These are phyloP conservation scores for Fusarium azukiicola DNA, from an alignment of 2,329 filamentous ascomycete species.

Conservation along the genomic window DNA sequence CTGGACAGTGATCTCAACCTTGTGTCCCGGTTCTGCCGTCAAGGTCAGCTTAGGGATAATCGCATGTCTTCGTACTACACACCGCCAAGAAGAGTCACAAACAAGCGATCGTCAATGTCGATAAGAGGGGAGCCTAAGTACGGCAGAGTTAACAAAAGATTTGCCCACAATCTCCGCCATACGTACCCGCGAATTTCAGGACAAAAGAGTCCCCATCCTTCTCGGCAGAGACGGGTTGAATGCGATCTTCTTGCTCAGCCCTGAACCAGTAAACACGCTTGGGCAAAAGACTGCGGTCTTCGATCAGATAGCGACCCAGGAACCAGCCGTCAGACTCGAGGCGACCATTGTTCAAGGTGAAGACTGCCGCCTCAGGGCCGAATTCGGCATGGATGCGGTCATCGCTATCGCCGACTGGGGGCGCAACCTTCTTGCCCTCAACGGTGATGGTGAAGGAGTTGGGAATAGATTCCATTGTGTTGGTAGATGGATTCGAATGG, in stretches of 20 bases:
- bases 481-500: neutral
- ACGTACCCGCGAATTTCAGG: slow-evolving; percentile 32
- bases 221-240: slow-evolving; percentile 14
- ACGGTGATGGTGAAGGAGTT: slow-evolving; percentile 32
- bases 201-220: neutral
- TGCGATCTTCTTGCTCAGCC: fast-evolving
- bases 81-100: slow-evolving; percentile 2
- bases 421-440: slow-evolving; percentile 24
- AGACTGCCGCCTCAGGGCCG: slow-evolving; percentile 24
- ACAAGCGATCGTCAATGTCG: neutral
- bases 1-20: slow-evolving; percentile 7
- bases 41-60: neutral
- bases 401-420: neutral
- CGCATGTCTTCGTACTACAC: neutral
- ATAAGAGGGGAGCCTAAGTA: neutral
- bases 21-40: neutral
- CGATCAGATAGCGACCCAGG: slow-evolving; percentile 18
- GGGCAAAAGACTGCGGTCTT: slow-evolving; percentile 29
- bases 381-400: slow-evolving; percentile 23
- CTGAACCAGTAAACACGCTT: slow-evolving; percentile 28
- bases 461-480: slow-evolving; percentile 18
- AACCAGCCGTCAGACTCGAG: slow-evolving; percentile 23
- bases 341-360: slow-evolving; percentile 5
- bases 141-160: neutral
- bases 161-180: neutral